phyloP scores from a whole-genome alignment of 352 stramenopile genomes.

The Globisporangium recalcitrans region DNA sequence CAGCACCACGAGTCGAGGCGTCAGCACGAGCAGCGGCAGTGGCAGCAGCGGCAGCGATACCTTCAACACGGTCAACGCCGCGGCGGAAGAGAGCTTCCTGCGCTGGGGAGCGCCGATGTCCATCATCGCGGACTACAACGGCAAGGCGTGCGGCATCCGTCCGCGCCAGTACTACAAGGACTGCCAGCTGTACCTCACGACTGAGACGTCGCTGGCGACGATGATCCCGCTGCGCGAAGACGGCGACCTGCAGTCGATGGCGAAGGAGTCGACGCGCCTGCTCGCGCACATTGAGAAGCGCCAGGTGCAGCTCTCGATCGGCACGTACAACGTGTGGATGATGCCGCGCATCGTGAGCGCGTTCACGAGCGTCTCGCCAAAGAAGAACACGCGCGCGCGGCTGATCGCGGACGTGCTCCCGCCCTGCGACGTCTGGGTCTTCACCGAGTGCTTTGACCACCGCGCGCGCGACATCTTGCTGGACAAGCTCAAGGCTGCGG shows the following conservation, averaged over 20 bases:
- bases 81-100: constrained; percentile 30
- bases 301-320: constrained; percentile 48
- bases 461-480: constrained; percentile 57
- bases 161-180: constrained; percentile 78
- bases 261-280: constrained; percentile 62
- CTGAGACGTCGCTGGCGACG: constrained; percentile 44
- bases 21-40: neutral
- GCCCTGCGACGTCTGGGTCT: constrained; percentile 64
- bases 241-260: constrained; percentile 58
- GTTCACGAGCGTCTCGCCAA: constrained; percentile 61
- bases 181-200: constrained; percentile 68
- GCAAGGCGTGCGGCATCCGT: constrained; percentile 48
- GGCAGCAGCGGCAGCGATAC: constrained; percentile 24
- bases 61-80: constrained; percentile 19
- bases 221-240: constrained; percentile 66
- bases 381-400: constrained; percentile 73
- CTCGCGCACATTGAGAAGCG: constrained; percentile 56
- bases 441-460: constrained; percentile 80
- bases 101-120: constrained; percentile 65
- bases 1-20: neutral
- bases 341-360: constrained; percentile 70
- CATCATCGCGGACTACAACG: constrained; percentile 50
- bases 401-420: constrained; percentile 66
- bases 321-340: constrained; percentile 85
- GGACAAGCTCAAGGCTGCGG: constrained; percentile 49